These are phyloP conservation scores for Oryza coarctata DNA, from an alignment of 176 grass and related monocot species.

Conservation along the genomic window DNA sequence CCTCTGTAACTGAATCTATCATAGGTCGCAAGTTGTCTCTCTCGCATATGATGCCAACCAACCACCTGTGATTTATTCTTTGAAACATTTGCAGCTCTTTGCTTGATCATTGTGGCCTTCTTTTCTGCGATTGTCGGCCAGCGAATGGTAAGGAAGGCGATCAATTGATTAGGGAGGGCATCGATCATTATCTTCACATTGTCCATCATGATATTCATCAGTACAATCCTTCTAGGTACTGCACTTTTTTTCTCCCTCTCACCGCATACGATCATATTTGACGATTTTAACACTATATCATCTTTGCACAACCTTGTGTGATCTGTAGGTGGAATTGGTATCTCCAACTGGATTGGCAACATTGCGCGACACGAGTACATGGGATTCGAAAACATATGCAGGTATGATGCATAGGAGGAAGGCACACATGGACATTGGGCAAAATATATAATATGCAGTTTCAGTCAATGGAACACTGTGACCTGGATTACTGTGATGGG, in stretches of 20 bases:
- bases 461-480: neutral
- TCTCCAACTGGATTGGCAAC: constrained; percentile 47
- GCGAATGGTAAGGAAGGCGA: constrained; percentile 43
- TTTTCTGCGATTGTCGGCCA: constrained; percentile 53
- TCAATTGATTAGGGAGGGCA: constrained; percentile 55
- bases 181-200: constrained; percentile 79
- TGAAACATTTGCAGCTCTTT: constrained; percentile 43
- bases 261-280: neutral
- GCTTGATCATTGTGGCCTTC: constrained; percentile 44
- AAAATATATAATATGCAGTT: neutral
- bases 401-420: constrained; percentile 15
- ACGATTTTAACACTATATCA: neutral
- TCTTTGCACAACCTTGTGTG: neutral
- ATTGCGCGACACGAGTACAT: constrained; percentile 60
- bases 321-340: constrained; percentile 59
- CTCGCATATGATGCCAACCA: neutral
- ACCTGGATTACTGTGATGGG: neutral
- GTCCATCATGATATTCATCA: constrained; percentile 67
- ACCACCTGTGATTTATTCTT: neutral
- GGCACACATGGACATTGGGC: neutral
- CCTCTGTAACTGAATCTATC: neutral
- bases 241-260: neutral
- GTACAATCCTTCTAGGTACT: constrained; percentile 53
- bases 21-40: constrained; percentile 56
- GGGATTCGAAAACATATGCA: constrained; percentile 66